A percentile compares a stretch with the other conserved stretches of the same genome.
Conservation (phyloP, 257 asterid genomes). For the Eustoma russellianum region DNA sequence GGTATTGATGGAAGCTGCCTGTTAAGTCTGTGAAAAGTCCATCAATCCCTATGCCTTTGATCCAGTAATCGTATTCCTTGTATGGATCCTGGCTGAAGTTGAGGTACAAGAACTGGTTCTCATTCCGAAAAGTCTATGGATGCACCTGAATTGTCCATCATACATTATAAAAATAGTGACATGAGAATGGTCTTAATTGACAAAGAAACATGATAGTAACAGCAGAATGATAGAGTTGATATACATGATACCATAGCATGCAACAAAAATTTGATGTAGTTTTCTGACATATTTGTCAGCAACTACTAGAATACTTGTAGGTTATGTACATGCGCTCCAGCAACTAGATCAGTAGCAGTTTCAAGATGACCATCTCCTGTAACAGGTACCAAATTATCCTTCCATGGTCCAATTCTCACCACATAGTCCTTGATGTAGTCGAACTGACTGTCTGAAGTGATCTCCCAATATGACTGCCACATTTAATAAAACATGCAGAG, state of each 20-base stretch:
- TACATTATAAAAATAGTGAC: too few species aligned
- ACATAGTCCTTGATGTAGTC: constrained; percentile 71
- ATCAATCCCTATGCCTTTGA: constrained; percentile 63
- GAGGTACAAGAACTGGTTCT: constrained; percentile 58
- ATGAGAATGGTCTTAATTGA: neutral
- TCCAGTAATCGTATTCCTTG: constrained; percentile 67
- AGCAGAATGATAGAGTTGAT: too few species aligned
- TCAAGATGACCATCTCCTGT: constrained; percentile 38
- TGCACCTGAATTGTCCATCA: constrained; percentile 51
- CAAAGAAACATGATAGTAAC: neutral
- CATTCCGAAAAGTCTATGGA: constrained; percentile 73
- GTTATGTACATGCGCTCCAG: constrained; percentile 79
- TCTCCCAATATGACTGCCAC: constrained; percentile 69
- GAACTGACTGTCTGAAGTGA: constrained; percentile 69
- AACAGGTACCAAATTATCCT: constrained; percentile 50
- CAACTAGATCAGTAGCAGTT: constrained; percentile 63
- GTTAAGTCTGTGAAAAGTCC: constrained; percentile 87
- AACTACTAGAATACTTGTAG: constrained; percentile 49
- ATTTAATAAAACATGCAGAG: neutral
- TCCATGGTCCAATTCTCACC: constrained; percentile 94
- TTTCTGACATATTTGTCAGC: too few species aligned
- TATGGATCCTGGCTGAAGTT: constrained; percentile 83
- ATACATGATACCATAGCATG: too few species aligned
- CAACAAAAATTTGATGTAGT: too few species aligned
- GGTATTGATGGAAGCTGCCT: constrained; percentile 77